Evolutionary conservation across 345 rosid species (phyloP).

Genomic region (Salix exigua): DNA sequence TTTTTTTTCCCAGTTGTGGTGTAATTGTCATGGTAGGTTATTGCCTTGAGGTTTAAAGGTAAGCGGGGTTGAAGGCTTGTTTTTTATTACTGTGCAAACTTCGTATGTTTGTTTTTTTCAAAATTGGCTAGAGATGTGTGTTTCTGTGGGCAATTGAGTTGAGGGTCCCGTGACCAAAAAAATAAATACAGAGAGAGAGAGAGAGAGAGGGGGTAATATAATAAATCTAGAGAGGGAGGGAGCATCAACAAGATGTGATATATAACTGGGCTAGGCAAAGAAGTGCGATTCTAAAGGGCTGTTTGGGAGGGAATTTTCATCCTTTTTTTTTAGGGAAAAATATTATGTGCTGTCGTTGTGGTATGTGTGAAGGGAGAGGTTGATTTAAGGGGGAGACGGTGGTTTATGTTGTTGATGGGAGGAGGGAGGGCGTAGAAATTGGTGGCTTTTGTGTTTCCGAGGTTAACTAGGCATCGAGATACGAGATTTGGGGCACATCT

Average conservation of each 20-base stretch:
- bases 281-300: not conserved
- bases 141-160: not conserved
- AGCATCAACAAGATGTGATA: not conserved
- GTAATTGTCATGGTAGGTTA: conserved; percentile 4
- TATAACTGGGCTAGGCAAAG: not conserved
- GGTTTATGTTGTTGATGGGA: not conserved
- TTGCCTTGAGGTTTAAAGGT: conserved; percentile 3
- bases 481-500: not conserved
- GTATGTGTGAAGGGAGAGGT: not conserved
- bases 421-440: too few species aligned
- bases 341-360: not conserved
- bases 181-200: too few species aligned
- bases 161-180: not conserved
- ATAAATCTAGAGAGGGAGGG: not conserved
- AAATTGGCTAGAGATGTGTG: not conserved
- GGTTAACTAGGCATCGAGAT: too few species aligned
- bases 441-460: too few species aligned
- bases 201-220: not conserved
- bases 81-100: not conserved
- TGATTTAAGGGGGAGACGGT: too few species aligned
- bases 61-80: not conserved
- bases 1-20: conserved; percentile 24
- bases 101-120: not conserved
- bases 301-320: not conserved
- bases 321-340: not conserved